Evolutionary conservation across 306 rosid species (phyloP), one percentile per base, ranked within the genome.

Genomic region (Begonia peltatifolia): DNA sequence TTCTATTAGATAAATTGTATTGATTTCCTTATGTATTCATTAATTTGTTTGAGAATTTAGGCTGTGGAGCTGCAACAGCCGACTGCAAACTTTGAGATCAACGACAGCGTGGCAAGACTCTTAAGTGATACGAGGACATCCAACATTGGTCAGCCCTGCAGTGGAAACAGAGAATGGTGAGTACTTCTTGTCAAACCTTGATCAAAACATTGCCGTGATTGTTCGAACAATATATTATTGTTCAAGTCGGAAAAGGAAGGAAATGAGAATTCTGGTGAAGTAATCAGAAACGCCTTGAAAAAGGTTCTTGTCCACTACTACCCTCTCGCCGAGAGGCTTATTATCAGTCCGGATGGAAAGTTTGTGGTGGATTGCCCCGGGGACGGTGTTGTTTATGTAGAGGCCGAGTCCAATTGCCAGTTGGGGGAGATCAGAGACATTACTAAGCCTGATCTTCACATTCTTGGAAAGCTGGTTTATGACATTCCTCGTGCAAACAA

Each of bases 381-480:
- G 23, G 93, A 86, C 14, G 99, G 99, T 48, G 94, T 86, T 1
- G 65, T 80, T 0, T 90, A 85, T 52, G 88, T 90, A 56, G 95
- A 81, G 58, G 95, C 94, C 16, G 82, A 86, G 74, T 90, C 95
- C 5, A 63, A 79, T 55, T 73, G 78, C 25, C 11, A 36, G 4
- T 72, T 86, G 15, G 63, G 75, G 6, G 69, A 86, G 61, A 63
- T 90, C 12, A 88, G 92, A 49, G 95, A 86, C 46, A 79, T 81
- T 14, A 80, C 92, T 22, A 90, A 83, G 73, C 84, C 92, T 9
- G 77, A 85, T 41, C 87, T 87, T 15, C 25, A 61, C 6, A 65
- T 62, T 57, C 86, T 83, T 47, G 83, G 80, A 18, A 78, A 80
- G 73, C 77, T 90, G 16, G 82, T 81, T 50, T 87, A 78, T 74